These are phyloP conservation scores for Musa troglodytarum DNA, from an alignment of 176 grass and related monocot species.

Conservation along the genomic window DNA sequence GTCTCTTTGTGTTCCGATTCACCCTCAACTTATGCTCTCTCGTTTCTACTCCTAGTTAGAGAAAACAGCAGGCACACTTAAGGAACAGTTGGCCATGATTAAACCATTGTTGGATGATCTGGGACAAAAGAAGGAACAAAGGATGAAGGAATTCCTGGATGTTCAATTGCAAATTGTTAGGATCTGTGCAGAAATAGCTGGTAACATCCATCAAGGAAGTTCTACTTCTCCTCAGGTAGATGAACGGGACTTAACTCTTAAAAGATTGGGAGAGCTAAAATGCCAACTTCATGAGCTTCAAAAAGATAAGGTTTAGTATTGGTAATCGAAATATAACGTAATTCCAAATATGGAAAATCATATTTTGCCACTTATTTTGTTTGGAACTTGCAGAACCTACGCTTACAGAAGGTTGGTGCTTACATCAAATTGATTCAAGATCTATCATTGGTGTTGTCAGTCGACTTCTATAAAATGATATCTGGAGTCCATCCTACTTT, in stretches of 20 bases:
- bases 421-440: constrained; percentile 50
- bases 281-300: constrained; percentile 56
- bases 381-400: constrained; percentile 47
- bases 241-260: constrained; percentile 47
- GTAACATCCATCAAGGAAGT: constrained; percentile 41
- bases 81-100: constrained; percentile 58
- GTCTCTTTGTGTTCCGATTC: neutral
- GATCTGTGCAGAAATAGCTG: constrained; percentile 64
- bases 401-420: constrained; percentile 54
- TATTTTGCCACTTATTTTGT: constrained; percentile 14
- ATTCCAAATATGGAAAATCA: neutral
- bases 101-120: constrained; percentile 57
- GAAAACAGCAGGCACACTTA: constrained; percentile 46
- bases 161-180: constrained; percentile 48
- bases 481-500: constrained; percentile 72
- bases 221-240: constrained; percentile 36
- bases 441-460: constrained; percentile 55
- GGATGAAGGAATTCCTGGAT: constrained; percentile 45
- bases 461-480: constrained; percentile 54
- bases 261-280: constrained; percentile 47
- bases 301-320: constrained; percentile 50
- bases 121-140: constrained; percentile 51
- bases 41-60: constrained; percentile 38
- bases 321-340: too few species aligned
- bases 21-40: neutral